Conservation (phyloP, 2,329 filamentous ascomycete species). For the Endoconidiophora laricicola region DNA sequence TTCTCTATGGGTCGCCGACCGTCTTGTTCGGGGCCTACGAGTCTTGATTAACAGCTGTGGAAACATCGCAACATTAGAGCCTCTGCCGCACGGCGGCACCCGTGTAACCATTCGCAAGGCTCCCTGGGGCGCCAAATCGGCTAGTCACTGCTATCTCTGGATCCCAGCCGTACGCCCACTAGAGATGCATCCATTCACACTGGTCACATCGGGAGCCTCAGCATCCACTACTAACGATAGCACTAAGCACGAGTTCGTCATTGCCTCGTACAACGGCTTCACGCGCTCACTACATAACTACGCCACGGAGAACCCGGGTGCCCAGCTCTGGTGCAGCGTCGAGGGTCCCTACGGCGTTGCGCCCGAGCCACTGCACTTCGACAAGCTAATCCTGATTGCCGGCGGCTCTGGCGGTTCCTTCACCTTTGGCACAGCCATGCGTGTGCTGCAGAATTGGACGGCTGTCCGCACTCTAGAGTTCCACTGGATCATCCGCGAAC, state of each 20-base stretch:
- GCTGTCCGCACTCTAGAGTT: conserved; percentile 19
- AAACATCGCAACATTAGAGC: conserved; percentile 35
- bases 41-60: conserved; percentile 29
- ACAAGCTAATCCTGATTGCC: conserved; percentile 41
- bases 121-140: conserved; percentile 29
- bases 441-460: conserved; percentile 19
- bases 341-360: conserved; percentile 43
- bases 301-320: conserved; percentile 32
- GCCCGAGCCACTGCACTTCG: conserved; percentile 33
- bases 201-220: conserved; percentile 25
- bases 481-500: conserved; percentile 25
- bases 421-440: conserved; percentile 25
- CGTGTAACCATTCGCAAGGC: conserved; percentile 36
- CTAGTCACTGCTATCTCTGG: conserved; percentile 49
- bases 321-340: conserved; percentile 31
- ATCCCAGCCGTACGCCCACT: conserved; percentile 38
- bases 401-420: conserved; percentile 47
- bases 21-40: conserved; percentile 29
- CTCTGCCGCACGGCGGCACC: conserved; percentile 36
- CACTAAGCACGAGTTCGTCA: conserved; percentile 37
- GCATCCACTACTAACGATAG: neutral
- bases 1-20: conserved; percentile 34
- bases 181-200: conserved; percentile 49
- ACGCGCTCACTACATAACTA: conserved; percentile 37
- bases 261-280: conserved; percentile 42